These are phyloP conservation scores for Imleria badia DNA, from an alignment of 768 basidiomycete genomes.

Conservation along the genomic window DNA sequence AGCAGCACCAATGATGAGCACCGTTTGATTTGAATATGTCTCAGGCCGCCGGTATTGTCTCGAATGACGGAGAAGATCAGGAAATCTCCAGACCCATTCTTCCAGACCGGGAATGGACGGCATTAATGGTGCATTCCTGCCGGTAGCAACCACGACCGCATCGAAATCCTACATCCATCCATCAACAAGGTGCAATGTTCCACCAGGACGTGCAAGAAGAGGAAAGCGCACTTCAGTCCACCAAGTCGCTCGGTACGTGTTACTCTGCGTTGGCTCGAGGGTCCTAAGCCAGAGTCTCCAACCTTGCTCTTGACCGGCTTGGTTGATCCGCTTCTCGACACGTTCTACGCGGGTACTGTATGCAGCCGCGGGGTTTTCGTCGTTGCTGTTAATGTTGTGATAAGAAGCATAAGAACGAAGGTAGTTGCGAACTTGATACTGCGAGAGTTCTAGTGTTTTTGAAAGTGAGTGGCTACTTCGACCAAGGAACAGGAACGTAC, in stretches of 20 bases:
- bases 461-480: not conserved
- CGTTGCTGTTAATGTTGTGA: slow-evolving; percentile 27
- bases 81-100: no score
- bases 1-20: slow-evolving; percentile 40
- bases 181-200: no score
- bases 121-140: slow-evolving; percentile 10
- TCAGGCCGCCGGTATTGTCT: no score
- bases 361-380: slow-evolving; percentile 36
- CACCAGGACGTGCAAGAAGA: no score
- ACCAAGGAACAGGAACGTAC: not conserved
- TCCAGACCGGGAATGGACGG: no score
- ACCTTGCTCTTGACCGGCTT: no score
- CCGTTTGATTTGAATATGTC: slow-evolving; percentile 35
- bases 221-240: slow-evolving; percentile 13
- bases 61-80: no score
- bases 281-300: slow-evolving; percentile 14
- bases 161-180: slow-evolving; percentile 7
- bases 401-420: slow-evolving; percentile 15
- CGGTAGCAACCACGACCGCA: slow-evolving; percentile 9
- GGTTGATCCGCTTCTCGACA: no score
- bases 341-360: slow-evolving; percentile 51
- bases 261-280: slow-evolving; percentile 5
- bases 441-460: slow-evolving; percentile 21
- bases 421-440: no score
- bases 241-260: slow-evolving; percentile 33